phyloP scores from a whole-genome alignment of 2,329 filamentous ascomycete genomes.

The Fusarium camptoceras region DNA sequence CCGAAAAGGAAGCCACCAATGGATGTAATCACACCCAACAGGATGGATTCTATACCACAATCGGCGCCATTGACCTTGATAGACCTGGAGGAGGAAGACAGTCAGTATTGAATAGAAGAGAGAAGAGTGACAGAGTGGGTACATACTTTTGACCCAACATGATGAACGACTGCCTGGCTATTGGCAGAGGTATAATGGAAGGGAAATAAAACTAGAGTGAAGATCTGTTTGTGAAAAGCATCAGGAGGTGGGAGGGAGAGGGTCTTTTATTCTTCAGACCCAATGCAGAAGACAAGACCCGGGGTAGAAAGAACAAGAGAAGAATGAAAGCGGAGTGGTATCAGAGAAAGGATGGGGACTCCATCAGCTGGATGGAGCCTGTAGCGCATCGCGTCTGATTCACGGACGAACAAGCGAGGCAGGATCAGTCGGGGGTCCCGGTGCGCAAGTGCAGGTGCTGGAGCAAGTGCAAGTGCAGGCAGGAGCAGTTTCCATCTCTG shows the following conservation, averaged over 20 bases:
- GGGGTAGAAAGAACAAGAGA: neutral
- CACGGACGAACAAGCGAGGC: conserved; percentile 1
- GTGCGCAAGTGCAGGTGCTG: conserved; percentile 9
- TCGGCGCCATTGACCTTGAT: conserved; percentile 58
- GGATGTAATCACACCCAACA: conserved; percentile 64
- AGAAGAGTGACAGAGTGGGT: neutral
- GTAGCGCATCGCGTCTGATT: neutral
- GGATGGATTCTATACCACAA: conserved; percentile 55
- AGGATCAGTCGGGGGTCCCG: conserved; percentile 23
- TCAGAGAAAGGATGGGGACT: conserved; percentile 17
- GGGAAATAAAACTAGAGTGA: conserved; percentile 17
- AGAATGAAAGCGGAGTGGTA: conserved; percentile 24
- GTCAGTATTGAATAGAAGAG: conserved; percentile 9
- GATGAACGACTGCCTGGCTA: conserved; percentile 29
- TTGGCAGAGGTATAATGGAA: conserved; percentile 10
- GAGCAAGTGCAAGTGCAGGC: neutral
- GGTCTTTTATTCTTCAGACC: conserved; percentile 36
- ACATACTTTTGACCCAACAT: conserved; percentile 45
- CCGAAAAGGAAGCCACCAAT: conserved; percentile 73
- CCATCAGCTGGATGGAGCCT: neutral
- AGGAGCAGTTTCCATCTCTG: conserved; percentile 8
- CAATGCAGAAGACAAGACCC: conserved; percentile 2
- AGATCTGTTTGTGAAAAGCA: conserved; percentile 16
- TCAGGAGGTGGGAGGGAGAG: conserved; percentile 25
- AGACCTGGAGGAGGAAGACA: conserved; percentile 45